These are phyloP conservation scores for Pseudopithomyces chartarum DNA, from an alignment of 2,329 filamentous ascomycete genomes.

Conservation along the genomic window DNA sequence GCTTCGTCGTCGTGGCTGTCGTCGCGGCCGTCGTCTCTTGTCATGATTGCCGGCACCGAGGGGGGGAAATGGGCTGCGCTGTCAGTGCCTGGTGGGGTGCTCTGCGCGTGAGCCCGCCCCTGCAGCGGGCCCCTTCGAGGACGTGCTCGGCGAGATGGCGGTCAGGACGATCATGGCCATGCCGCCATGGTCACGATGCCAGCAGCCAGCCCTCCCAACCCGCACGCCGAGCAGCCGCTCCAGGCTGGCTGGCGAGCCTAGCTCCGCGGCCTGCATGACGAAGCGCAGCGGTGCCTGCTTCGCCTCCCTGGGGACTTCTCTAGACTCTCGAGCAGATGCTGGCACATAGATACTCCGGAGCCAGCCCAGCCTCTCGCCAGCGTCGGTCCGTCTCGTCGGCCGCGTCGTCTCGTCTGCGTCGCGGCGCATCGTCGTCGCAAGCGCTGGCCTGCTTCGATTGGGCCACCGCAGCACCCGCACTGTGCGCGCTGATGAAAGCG, in stretches of 20 bases:
- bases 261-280: conserved; percentile 8
- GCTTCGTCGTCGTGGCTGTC: too few relatives aligned
- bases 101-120: conserved; percentile 7
- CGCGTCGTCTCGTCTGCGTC: not conserved
- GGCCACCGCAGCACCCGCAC: not conserved
- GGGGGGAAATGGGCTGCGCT: not conserved
- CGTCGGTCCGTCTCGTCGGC: too few relatives aligned
- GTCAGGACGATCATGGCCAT: conserved; percentile 17
- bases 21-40: too few relatives aligned
- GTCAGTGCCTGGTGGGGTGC: conserved; percentile 6
- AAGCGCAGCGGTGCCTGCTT: conserved; percentile 9
- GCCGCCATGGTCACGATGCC: conserved; percentile 17
- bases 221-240: conserved; percentile 6
- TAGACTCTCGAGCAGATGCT: too few relatives aligned
- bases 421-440: not conserved
- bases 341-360: too few relatives aligned
- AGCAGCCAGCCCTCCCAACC: conserved; percentile 2
- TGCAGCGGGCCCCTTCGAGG: conserved; percentile 1
- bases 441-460: not conserved
- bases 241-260: conserved; percentile 6
- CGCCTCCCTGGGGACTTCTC: conserved; percentile 15
- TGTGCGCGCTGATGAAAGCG: conserved; percentile 6
- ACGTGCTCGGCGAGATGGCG: conserved; percentile 9
- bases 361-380: too few relatives aligned
- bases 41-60: too few relatives aligned